Base-by-base conservation (phyloP, 2,329 filamentous ascomycete genomes). In the Exophiala sp. region DNA sequence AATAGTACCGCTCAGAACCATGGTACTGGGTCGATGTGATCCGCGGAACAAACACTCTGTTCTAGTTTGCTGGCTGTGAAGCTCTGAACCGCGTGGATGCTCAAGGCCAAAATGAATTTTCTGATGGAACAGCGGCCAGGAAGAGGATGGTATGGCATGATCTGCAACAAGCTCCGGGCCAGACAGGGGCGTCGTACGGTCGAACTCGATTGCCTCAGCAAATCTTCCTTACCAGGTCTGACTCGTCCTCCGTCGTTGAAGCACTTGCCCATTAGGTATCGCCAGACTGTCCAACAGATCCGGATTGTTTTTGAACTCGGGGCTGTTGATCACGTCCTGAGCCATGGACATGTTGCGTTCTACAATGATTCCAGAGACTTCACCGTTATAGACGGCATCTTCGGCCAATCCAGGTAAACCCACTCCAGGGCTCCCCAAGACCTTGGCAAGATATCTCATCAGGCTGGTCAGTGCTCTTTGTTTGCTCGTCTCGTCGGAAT, bases 361-460 rank as follows among this genome's bases (percentile, higher is more conserved):
- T 32, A 64, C 61, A 21, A 65, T 58, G 29, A 53, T 58, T 1
- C 62, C 60, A 23, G 57, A 41, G 38, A 56, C 13, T 46, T 57
- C 16, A 43, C 49, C 48, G 43, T 50, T 21, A 21, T 42, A 43
- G 1, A 53, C 34, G n/a, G 47, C 22, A 19, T 34, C 37, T 34
- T 50, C 48, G 32, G 44, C 47, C n/a, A 40, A 21, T 11, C 30
- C 46, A 10, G 43, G 32, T 23, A 46, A 44, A 21, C 46, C 32
- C 18, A 45, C 42, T 14, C 46, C 35, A 32, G 42, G 38, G 41
- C 46, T 52, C 27, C 27, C 58, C 35, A 52, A 62, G 55, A 66
- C 64, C 43, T 54, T 60, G 37, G 55, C 55, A 13, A 68, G 48
- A 30, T 65, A 66, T 14, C 59, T 57, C 53, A 67, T 62, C 13